Evolutionary conservation across 2,329 filamentous ascomycete genomes (phyloP), one percentile per base, ranked within the genome.

Genomic region (Chrysoporthe cubensis): DNA sequence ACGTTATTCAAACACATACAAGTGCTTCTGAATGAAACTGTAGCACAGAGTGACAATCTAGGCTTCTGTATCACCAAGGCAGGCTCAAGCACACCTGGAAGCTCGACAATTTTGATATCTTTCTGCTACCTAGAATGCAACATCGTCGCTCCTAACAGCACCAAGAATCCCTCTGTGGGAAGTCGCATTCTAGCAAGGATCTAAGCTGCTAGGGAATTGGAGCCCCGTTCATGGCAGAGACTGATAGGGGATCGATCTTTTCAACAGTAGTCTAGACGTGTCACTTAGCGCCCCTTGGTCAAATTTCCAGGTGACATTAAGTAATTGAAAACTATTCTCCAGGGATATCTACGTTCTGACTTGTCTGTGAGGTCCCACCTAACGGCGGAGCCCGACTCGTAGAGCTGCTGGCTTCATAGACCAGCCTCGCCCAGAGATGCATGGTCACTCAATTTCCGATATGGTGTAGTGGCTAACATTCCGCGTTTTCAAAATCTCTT

Each of bases 401-500:
- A 5, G 44, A 7, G 13, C 4, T 46, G 13, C 44, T 46, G 13
- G 18, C 44, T 14, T 13, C 44, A 46, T 46, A 14, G 11, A 46
- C 44, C 6, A 46, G 18, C 44, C 4, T 13, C 44, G 18, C 44
- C 44, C 8, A 46, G 14, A 11, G 4, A 4, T 14, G 11, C 4
- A 16, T n/a, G 44, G 21, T 54, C 13, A 54, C 18, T 54, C 50
- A 2, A 26, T 21, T 4, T 67, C 66, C 66, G 66, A 57, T 67
- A 67, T 67, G 62, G 66, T 67, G 62, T 67, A 67, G 62, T 67
- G 66, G 66, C 40, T 62, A 67, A 67, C 62, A 67, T 67, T 60
- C 62, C 62, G 62, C 66, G 62, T 67, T 64, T 67, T 67, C 66
- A 64, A n/a, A 1, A 6, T 37, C 40, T 43, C 21, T 40, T 54